phyloP scores from a whole-genome alignment of 1,284 basidiomycete genomes.

The Exobasidium rhododendri region DNA sequence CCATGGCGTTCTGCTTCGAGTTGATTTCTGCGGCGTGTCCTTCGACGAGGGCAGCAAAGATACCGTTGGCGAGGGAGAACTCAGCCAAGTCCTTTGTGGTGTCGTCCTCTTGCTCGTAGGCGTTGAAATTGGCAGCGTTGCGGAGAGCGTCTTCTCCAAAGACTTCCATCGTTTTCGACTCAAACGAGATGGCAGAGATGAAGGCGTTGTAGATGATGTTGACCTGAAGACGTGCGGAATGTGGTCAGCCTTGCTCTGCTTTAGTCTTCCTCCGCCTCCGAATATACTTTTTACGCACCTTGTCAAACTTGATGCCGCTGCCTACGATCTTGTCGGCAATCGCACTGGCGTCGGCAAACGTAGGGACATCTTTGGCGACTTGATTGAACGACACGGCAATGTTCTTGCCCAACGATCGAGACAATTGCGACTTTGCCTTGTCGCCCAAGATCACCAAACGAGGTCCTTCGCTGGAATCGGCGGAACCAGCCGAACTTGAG shows the following conservation, averaged over 20 bases:
- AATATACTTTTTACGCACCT: slow-evolving; percentile 40
- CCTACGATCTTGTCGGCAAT: slow-evolving; percentile 91
- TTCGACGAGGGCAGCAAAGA: slow-evolving; percentile 91
- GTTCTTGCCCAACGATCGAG: slow-evolving; percentile 66
- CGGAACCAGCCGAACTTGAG: slow-evolving; percentile 13
- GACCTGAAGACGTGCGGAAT: slow-evolving; percentile 50
- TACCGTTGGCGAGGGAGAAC: slow-evolving; percentile 93
- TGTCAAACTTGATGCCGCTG: slow-evolving; percentile 82
- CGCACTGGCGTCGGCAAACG: slow-evolving; percentile 89
- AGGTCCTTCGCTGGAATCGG: slow-evolving; percentile 24
- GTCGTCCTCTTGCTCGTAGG: slow-evolving; percentile 60
- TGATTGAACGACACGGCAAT: slow-evolving; percentile 89
- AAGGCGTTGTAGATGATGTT: slow-evolving; percentile 94
- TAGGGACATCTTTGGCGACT: slow-evolving; percentile 94
- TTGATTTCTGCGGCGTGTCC: slow-evolving; percentile 93
- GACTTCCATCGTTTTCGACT: slow-evolving; percentile 72
- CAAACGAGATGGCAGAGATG: slow-evolving; percentile 88
- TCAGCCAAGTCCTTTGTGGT: slow-evolving; percentile 89
- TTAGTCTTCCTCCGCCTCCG: too few relatives aligned
- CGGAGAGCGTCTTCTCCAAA: slow-evolving; percentile 51
- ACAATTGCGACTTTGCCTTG: slow-evolving; percentile 93
- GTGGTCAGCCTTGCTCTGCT: too few relatives aligned
- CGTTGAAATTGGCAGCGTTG: slow-evolving; percentile 61
- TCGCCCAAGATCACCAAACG: slow-evolving; percentile 72
- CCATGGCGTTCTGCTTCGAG: slow-evolving; percentile 86